Evolutionary conservation across 2,329 filamentous ascomycete species (phyloP).

Genomic region (Ramularia endophylla): DNA sequence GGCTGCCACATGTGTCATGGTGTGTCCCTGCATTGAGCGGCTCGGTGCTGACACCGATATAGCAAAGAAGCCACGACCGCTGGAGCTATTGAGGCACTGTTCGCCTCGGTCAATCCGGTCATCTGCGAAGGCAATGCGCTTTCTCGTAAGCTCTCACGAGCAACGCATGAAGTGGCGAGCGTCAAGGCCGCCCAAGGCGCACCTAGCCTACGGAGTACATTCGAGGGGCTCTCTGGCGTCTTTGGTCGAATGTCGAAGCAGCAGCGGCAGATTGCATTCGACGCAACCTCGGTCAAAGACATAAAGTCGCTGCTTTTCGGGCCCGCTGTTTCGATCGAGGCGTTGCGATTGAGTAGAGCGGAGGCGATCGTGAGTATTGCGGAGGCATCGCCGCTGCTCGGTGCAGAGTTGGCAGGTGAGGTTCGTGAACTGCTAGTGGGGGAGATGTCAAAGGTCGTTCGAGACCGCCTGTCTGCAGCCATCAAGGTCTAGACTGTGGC

Average conservation of each 20-base stretch:
- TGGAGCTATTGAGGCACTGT: constrained; percentile 26
- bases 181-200: constrained; percentile 11
- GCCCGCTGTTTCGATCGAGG: constrained; percentile 23
- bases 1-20: not conserved
- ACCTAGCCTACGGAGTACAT: constrained; percentile 19
- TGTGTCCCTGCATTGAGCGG: constrained; percentile 1
- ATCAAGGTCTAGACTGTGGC: too few species aligned
- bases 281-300: constrained; percentile 9
- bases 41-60: constrained; percentile 6
- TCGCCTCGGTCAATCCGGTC: constrained; percentile 27
- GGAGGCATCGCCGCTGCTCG: constrained; percentile 13
- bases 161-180: constrained; percentile 16
- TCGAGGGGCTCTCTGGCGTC: constrained; percentile 17
- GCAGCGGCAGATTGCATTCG: constrained; percentile 6
- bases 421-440: constrained; percentile 14
- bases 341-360: constrained; percentile 24
- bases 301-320: constrained; percentile 24
- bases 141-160: constrained; percentile 12
- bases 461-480: constrained; percentile 11
- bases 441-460: constrained; percentile 21
- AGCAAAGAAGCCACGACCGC: constrained; percentile 23
- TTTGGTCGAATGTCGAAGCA: constrained; percentile 9
- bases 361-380: constrained; percentile 23
- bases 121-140: constrained; percentile 14
- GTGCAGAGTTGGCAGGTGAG: constrained; percentile 12